A percentile compares a stretch with the other conserved stretches of the same genome.
Evolutionary conservation across 169 alveolate genomes (phyloP).

Genomic region (Eimeria acervulina): DNA sequence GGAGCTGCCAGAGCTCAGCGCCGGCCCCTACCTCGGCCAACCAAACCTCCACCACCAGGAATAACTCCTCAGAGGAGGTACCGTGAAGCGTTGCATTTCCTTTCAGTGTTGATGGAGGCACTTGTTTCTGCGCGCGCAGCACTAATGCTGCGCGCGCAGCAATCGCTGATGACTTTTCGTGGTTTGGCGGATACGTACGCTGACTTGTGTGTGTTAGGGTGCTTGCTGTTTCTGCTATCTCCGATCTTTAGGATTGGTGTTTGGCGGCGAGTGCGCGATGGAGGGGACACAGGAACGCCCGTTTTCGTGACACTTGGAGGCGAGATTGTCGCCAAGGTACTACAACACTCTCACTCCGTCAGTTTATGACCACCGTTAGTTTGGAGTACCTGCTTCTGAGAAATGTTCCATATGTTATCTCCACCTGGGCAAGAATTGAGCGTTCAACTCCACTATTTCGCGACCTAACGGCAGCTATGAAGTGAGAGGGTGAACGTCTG

Average conservation of each 20-base stretch:
- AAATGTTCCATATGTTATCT: not conserved
- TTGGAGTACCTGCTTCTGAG: not conserved
- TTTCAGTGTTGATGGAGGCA: not conserved
- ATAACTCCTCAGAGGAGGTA: conserved; percentile 63
- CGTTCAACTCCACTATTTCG: not conserved
- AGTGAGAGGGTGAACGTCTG: not conserved
- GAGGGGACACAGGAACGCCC: conserved; percentile 14
- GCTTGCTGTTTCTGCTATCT: not conserved
- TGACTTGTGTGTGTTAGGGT: not conserved
- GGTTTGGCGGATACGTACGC: not conserved
- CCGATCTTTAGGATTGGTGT: conserved; percentile 39
- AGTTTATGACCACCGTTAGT: not conserved
- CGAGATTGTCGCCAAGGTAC: conserved; percentile 65
- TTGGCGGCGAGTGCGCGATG: conserved; percentile 65
- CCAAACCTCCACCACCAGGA: conserved; percentile 78
- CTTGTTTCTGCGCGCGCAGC: not conserved
- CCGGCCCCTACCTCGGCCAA: conserved; percentile 73
- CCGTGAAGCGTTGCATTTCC: not conserved
- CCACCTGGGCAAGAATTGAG: not conserved
- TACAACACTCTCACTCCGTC: not conserved
- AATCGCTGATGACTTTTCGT: not conserved
- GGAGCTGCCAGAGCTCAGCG: conserved; percentile 74
- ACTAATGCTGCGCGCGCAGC: not conserved
- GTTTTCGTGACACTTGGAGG: conserved; percentile 75
- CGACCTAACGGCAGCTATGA: not conserved